These are phyloP conservation scores for Kurtzmaniella cleridarum DNA, from an alignment of 805 yeast species.

Conservation along the genomic window DNA sequence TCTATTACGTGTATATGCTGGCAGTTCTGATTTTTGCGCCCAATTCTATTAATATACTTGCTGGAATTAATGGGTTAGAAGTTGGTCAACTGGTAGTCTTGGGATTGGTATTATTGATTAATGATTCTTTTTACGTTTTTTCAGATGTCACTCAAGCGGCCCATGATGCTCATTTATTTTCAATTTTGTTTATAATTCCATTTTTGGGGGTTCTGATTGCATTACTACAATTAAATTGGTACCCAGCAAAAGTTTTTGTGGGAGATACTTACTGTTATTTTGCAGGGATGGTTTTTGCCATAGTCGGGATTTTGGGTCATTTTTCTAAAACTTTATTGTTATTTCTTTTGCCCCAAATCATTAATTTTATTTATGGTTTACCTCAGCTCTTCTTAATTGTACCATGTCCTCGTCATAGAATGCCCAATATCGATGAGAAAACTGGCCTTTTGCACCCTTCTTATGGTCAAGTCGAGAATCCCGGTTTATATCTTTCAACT, in stretches of 20 bases:
- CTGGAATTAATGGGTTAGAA: constrained; percentile 95
- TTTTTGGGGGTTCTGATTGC: constrained; percentile 81
- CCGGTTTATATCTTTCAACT: constrained; percentile 32
- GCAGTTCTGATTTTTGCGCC: constrained; percentile 91
- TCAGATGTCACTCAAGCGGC: constrained; percentile 46
- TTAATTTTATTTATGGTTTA: constrained; percentile 84
- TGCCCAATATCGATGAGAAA: constrained; percentile 67
- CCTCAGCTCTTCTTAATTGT: constrained; percentile 86
- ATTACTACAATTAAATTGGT: constrained; percentile 75
- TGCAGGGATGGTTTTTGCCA: constrained; percentile 98
- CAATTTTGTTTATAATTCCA: constrained; percentile 76
- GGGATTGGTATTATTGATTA: constrained; percentile 62
- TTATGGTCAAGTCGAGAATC: constrained; percentile 26
- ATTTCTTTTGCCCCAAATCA: constrained; percentile 84
- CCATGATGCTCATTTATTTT: constrained; percentile 74
- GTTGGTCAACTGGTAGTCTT: constrained; percentile 90
- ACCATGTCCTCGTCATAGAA: constrained; percentile 93
- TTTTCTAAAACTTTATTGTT: constrained; percentile 87
- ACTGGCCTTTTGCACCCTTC: constrained; percentile 73
- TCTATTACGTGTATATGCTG: constrained; percentile 88
- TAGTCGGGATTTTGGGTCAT: constrained; percentile 93
- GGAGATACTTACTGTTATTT: constrained; percentile 98
- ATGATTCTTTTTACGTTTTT: constrained; percentile 68
- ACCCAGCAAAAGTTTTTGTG: constrained; percentile 88
- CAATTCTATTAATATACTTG: constrained; percentile 89